phyloP scores from a whole-genome alignment of 2,329 filamentous ascomycete genomes.

The Neoscytalidium dimidiatum region DNA sequence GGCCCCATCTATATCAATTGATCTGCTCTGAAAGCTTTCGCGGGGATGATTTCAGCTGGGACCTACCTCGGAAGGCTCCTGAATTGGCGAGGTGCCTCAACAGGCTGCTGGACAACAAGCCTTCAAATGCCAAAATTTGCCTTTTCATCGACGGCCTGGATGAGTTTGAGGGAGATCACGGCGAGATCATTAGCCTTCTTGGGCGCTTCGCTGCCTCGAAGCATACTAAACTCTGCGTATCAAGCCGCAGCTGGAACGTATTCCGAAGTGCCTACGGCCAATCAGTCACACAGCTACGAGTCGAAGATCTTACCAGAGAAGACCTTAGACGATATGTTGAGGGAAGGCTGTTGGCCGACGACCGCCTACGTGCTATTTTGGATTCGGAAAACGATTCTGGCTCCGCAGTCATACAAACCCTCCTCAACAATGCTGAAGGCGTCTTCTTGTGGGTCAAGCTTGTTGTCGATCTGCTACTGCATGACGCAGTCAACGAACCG shows the following conservation, averaged over 20 bases:
- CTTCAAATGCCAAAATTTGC: not conserved
- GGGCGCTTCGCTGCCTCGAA: not conserved
- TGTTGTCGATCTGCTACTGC: not conserved
- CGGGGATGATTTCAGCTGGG: not conserved
- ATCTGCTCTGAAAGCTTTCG: not conserved
- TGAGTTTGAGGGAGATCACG: not conserved
- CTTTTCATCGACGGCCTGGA: constrained; percentile 5
- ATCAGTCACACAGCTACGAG: not conserved
- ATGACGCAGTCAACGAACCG: not conserved
- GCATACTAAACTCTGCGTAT: constrained; percentile 22
- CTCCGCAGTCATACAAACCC: not conserved
- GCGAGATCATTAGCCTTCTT: not conserved
- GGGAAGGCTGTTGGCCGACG: not conserved
- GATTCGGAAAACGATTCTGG: not conserved
- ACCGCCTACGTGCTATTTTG: not conserved
- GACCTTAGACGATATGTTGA: not conserved
- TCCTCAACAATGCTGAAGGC: not conserved
- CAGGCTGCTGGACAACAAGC: not conserved
- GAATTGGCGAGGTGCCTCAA: not conserved
- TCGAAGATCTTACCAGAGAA: not conserved
- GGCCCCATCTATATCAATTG: not conserved
- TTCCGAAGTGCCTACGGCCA: constrained; percentile 22
- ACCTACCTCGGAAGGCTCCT: not conserved
- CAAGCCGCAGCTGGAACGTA: constrained; percentile 22
- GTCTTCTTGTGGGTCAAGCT: not conserved